These are phyloP conservation scores for sweet orange (Citrus sinensis) DNA, from an alignment of 345 rosid species.

Conservation along the genomic window DVS_A1.0 CM039161.1:1738501-1739000, in stretches of 20 bases:
- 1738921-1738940: neutral
- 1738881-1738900: too few relatives aligned
- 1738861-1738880: neutral
- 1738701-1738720: conserved; percentile 69
- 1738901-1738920: neutral
- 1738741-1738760: conserved; percentile 54
- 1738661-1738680: conserved; percentile 59
- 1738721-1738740: conserved; percentile 84
- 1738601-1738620: neutral
- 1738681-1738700: conserved; percentile 66
- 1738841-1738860: neutral
- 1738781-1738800: neutral
- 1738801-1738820: neutral
- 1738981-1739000: too few relatives aligned
- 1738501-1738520: neutral
- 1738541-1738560: neutral
- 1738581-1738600: neutral
- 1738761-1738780: neutral
- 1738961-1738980: too few relatives aligned
- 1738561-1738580: neutral
- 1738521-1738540: neutral
- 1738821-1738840: neutral
- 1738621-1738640: neutral
- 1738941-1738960: neutral
- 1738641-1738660: conserved; percentile 51